A percentile compares a stretch with the other conserved stretches of the same genome.
Evolutionary conservation across 306 rosid genomes (phyloP).

Genomic region (Sesbania bispinosa): DNA sequence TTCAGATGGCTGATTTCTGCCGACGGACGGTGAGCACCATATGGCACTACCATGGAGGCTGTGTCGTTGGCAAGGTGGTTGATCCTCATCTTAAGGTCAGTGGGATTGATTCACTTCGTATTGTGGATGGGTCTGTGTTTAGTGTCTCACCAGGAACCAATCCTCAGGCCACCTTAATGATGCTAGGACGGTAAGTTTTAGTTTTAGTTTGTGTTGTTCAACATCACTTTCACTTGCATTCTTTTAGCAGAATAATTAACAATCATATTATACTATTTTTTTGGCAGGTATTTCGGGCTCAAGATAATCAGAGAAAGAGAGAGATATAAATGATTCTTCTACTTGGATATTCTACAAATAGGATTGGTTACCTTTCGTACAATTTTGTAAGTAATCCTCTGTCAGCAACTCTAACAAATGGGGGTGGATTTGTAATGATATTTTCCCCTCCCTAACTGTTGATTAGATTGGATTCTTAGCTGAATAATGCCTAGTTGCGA

Average conservation of each 20-base stretch:
- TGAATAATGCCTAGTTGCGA: not conserved
- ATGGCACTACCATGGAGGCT: conserved; percentile 97
- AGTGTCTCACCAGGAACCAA: conserved; percentile 82
- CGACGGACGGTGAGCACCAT: conserved; percentile 75
- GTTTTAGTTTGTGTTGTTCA: not conserved
- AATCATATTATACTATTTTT: not conserved
- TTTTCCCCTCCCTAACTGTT: not conserved
- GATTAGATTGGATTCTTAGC: conserved; percentile 4
- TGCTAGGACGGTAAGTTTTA: conserved; percentile 79
- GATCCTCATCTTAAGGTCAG: conserved; percentile 48
- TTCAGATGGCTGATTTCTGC: conserved; percentile 67
- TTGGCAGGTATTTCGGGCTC: conserved; percentile 57
- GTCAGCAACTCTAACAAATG: not conserved
- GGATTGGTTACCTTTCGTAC: not conserved
- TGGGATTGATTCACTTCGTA: conserved; percentile 57
- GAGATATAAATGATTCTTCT: conserved; percentile 9
- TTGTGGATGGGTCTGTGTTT: conserved; percentile 83
- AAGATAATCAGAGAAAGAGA: conserved; percentile 43
- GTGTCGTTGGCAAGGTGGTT: conserved; percentile 80
- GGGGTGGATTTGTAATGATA: not conserved
- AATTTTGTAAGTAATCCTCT: no score
- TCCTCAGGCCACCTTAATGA: conserved; percentile 90
- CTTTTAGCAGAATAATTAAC: not conserved
- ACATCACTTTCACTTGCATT: not conserved
- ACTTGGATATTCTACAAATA: not conserved